Percentiles rank a stretch among this genome's conserved stretches.
Conservation (phyloP, 2,329 filamentous ascomycete genomes). For the Neodidymelliopsis sp. region DNA sequence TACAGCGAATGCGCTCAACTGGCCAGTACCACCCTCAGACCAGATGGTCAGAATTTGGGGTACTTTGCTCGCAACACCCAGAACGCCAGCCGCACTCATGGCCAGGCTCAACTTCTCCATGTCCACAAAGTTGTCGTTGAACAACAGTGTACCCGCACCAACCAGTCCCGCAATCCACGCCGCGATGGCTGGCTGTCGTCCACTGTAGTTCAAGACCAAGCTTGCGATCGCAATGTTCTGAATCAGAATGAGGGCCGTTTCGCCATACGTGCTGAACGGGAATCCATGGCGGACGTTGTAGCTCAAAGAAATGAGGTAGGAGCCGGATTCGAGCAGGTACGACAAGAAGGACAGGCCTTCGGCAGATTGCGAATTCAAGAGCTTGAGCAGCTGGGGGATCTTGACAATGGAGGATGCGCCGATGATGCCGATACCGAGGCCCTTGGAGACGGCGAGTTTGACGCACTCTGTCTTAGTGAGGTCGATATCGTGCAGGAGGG, state of each 20-base stretch:
- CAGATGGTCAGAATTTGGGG: conserved; percentile 92
- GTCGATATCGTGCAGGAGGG: conserved; percentile 85
- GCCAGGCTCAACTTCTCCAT: conserved; percentile 73
- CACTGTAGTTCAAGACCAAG: conserved; percentile 84
- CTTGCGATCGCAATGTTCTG: conserved; percentile 92
- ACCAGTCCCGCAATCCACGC: conserved; percentile 81
- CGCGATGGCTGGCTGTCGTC: conserved; percentile 71
- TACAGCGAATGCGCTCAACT: conserved; percentile 96
- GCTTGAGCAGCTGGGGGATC: conserved; percentile 94
- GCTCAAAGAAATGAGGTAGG: conserved; percentile 86
- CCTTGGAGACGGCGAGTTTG: conserved; percentile 91
- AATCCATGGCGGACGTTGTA: conserved; percentile 93
- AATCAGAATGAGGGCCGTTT: conserved; percentile 88
- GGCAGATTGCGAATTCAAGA: conserved; percentile 80
- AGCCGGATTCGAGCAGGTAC: conserved; percentile 89
- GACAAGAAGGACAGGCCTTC: conserved; percentile 87
- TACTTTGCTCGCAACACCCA: conserved; percentile 89
- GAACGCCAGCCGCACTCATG: conserved; percentile 81
- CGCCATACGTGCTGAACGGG: conserved; percentile 95
- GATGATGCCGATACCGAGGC: conserved; percentile 91
- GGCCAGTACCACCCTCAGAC: conserved; percentile 85
- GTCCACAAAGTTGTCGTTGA: conserved; percentile 70
- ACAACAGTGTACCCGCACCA: conserved; percentile 72
- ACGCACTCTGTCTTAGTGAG: conserved; percentile 78
- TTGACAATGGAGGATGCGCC: conserved; percentile 91